These are phyloP conservation scores for Pelargonium myrrhifolium DNA, from an alignment of 441 rosid genomes.

Conservation along the genomic window DNA sequence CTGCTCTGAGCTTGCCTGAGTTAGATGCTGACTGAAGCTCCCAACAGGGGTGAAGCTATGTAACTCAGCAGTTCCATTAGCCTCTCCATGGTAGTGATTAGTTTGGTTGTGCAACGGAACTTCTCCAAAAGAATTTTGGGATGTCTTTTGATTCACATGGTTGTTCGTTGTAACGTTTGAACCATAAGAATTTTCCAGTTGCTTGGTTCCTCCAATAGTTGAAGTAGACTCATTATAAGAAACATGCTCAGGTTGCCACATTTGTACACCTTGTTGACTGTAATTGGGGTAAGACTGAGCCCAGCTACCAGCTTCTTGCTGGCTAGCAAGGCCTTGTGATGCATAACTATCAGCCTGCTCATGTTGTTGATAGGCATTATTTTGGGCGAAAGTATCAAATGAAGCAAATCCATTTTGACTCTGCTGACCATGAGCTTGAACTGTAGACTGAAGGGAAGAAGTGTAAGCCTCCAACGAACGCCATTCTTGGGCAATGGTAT, in stretches of 20 bases:
- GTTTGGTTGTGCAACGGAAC: slow-evolving; percentile 31
- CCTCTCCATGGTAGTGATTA: slow-evolving; percentile 35
- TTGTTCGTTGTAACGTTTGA: slow-evolving; percentile 33
- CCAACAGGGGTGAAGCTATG: slow-evolving; percentile 35
- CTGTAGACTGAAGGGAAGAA: slow-evolving; percentile 40
- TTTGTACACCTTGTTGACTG: slow-evolving; percentile 32
- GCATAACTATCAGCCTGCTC: slow-evolving; percentile 36
- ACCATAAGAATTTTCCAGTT: slow-evolving; percentile 34
- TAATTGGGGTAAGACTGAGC: slow-evolving; percentile 36
- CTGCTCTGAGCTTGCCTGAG: slow-evolving; percentile 40
- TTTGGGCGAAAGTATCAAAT: slow-evolving; percentile 26
- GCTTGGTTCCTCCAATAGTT: slow-evolving; percentile 41
- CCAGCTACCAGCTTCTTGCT: slow-evolving; percentile 46
- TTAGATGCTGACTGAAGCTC: slow-evolving; percentile 39
- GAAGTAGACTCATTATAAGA: slow-evolving; percentile 27
- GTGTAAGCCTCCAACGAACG: slow-evolving; percentile 56
- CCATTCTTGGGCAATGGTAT: slow-evolving; percentile 67
- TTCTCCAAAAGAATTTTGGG: slow-evolving; percentile 28
- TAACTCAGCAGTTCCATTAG: slow-evolving; percentile 39
- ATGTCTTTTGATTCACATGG: slow-evolving; percentile 26
- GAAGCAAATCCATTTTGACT: slow-evolving; percentile 44
- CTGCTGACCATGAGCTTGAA: slow-evolving; percentile 40
- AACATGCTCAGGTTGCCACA: slow-evolving; percentile 44
- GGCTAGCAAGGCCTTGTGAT: slow-evolving; percentile 31
- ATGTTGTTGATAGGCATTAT: slow-evolving; percentile 26